These are phyloP conservation scores for Aspergillus biplanus DNA, from an alignment of 495 filamentous ascomycete species.

Conservation along the genomic window DNA sequence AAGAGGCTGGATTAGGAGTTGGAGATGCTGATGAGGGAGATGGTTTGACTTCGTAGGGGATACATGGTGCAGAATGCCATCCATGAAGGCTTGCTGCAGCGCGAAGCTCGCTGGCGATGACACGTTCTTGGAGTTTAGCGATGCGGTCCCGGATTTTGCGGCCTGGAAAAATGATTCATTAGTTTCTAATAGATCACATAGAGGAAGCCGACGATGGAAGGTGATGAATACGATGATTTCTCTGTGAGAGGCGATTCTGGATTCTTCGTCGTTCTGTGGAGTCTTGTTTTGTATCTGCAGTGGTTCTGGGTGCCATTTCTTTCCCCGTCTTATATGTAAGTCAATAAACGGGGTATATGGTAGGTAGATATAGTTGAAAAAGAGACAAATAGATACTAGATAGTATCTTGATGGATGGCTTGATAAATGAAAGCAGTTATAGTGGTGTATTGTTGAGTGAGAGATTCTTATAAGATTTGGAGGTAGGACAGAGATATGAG, in stretches of 20 bases:
- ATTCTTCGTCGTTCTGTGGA: conserved; percentile 29
- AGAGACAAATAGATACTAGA: neutral
- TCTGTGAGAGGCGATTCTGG: conserved; percentile 30
- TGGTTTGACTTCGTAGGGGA: conserved; percentile 19
- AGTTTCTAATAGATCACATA: neutral
- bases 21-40: conserved; percentile 15
- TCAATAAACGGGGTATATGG: neutral
- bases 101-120: conserved; percentile 45
- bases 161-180: conserved; percentile 24
- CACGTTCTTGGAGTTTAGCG: conserved; percentile 48
- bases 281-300: conserved; percentile 17
- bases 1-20: neutral
- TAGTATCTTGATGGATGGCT: neutral
- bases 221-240: conserved; percentile 37
- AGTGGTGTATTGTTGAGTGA: too few relatives aligned
- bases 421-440: too few relatives aligned
- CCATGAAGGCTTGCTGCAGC: conserved; percentile 39
- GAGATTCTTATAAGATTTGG: neutral
- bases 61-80: conserved; percentile 26
- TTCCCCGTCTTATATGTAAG: neutral
- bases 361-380: neutral
- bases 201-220: neutral
- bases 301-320: neutral
- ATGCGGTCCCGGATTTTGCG: conserved; percentile 48
- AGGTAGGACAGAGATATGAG: neutral